phyloP scores from a whole-genome alignment of 345 rosid species.

The Orychophragmus violaceus region DNA sequence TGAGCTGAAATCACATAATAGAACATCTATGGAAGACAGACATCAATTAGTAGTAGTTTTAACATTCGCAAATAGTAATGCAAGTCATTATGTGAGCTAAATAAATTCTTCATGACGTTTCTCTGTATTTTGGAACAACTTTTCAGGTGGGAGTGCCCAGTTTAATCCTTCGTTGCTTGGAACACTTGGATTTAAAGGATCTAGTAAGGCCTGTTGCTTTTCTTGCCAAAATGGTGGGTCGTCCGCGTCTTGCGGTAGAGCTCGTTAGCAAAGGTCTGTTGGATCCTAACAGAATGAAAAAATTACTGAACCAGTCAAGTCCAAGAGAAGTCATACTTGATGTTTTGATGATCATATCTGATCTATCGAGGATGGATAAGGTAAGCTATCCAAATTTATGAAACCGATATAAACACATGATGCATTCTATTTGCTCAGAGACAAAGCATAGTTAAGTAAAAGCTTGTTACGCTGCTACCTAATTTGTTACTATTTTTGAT shows the following conservation, averaged over 20 bases:
- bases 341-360: conserved; percentile 84
- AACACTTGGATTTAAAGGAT: conserved; percentile 73
- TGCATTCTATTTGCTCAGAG: not conserved
- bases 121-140: not conserved
- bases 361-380: conserved; percentile 92
- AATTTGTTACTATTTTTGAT: conserved; percentile 7
- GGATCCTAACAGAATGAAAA: conserved; percentile 69
- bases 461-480: not conserved
- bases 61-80: not conserved
- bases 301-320: conserved; percentile 59
- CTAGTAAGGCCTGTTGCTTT: conserved; percentile 81
- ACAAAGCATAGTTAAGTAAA: not conserved
- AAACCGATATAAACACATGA: not conserved
- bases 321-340: conserved; percentile 82
- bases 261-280: conserved; percentile 79
- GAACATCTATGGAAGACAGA: not conserved
- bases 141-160: conserved; percentile 76
- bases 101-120: not conserved
- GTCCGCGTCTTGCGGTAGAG: conserved; percentile 72
- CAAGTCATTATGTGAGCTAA: not conserved
- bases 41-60: not conserved
- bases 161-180: conserved; percentile 64
- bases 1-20: not conserved
- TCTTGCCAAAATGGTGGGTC: conserved; percentile 82
- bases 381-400: conserved; percentile 35